phyloP scores from a whole-genome alignment of 2,329 filamentous ascomycete species.

The Colletotrichum costaricense region DNA sequence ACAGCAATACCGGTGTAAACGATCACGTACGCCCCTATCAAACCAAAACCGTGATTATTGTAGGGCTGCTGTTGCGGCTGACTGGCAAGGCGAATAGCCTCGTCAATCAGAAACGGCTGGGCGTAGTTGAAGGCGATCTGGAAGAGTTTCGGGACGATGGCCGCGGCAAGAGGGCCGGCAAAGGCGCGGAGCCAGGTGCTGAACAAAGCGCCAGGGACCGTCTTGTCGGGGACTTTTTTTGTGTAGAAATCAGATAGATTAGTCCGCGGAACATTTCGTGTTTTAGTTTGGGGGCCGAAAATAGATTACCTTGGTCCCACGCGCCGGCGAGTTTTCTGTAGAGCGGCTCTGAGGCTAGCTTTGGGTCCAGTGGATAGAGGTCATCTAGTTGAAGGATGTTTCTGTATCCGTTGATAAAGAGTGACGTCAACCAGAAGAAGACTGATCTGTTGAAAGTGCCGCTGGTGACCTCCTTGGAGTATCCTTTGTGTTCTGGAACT shows the following conservation, averaged over 20 bases:
- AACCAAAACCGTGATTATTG: constrained; percentile 40
- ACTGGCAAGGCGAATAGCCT: constrained; percentile 36
- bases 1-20: constrained; percentile 42
- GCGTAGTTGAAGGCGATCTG: constrained; percentile 42
- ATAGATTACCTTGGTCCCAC: constrained; percentile 38
- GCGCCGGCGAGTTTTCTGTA: constrained; percentile 34
- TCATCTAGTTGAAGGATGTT: constrained; percentile 54
- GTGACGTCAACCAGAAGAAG: constrained; percentile 65
- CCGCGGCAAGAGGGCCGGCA: constrained; percentile 20
- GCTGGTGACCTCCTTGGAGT: constrained; percentile 62
- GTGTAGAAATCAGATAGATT: background rate
- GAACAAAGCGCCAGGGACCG: constrained; percentile 31
- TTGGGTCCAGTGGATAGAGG: constrained; percentile 39
- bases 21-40: constrained; percentile 43
- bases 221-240: constrained; percentile 37
- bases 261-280: constrained; percentile 18
- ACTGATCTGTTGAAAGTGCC: constrained; percentile 59
- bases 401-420: constrained; percentile 61
- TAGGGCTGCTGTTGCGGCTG: constrained; percentile 36
- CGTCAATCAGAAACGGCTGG: constrained; percentile 42
- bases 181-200: constrained; percentile 32
- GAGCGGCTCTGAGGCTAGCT: constrained; percentile 35
- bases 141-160: constrained; percentile 34
- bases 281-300: background rate
- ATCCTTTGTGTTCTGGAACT: constrained; percentile 51